These are phyloP conservation scores for Nymphaea colorata DNA, from an alignment of 164 flowering plant species.

Conservation along the genomic window DNA sequence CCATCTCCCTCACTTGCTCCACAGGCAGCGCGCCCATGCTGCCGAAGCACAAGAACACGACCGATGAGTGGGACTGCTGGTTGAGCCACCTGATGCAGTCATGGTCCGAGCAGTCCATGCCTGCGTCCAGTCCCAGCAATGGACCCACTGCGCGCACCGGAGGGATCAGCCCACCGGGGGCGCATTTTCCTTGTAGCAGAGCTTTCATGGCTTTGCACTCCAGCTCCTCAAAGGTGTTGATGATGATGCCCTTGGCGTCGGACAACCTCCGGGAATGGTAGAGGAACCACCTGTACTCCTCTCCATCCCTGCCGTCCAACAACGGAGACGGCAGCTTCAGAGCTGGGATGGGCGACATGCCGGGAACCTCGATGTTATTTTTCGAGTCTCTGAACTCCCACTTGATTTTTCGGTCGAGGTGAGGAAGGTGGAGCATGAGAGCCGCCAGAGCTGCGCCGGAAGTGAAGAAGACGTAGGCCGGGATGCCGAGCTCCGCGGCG, in stretches of 20 bases:
- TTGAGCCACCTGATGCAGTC: slow-evolving; percentile 2
- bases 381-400: neutral
- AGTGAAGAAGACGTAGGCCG: slow-evolving; percentile 4
- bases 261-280: slow-evolving; percentile 2
- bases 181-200: neutral
- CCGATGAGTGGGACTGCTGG: neutral
- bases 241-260: slow-evolving; percentile 4
- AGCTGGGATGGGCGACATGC: slow-evolving; percentile 1
- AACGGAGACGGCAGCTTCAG: neutral
- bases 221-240: slow-evolving; percentile 4
- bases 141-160: neutral
- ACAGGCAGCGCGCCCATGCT: slow-evolving; percentile 2
- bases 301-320: neutral
- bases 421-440: slow-evolving; percentile 1
- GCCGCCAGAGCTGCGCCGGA: slow-evolving; percentile 2
- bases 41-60: slow-evolving; percentile 5
- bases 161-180: neutral
- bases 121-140: neutral
- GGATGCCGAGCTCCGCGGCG: slow-evolving; percentile 5
- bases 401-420: neutral
- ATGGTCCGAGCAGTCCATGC: neutral
- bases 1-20: neutral
- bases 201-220: slow-evolving; percentile 1
- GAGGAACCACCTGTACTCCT: slow-evolving; percentile 4
- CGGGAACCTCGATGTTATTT: neutral